These are phyloP conservation scores for Blastobotrys peoriensis DNA, from an alignment of 805 yeast species.

Conservation along the genomic window DNA sequence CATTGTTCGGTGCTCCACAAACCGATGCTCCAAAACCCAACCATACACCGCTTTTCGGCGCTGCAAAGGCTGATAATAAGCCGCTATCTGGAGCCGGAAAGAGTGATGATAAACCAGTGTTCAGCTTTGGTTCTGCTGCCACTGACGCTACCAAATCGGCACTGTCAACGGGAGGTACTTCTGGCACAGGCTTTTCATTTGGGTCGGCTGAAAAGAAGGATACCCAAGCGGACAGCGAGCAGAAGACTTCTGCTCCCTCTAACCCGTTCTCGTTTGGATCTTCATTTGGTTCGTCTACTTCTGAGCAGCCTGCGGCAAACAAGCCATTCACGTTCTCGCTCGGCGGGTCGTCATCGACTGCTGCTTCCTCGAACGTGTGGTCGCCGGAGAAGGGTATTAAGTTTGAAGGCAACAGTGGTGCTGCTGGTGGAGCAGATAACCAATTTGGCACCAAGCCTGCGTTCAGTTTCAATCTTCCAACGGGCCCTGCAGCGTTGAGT, in stretches of 20 bases:
- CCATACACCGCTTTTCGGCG: too few relatives aligned
- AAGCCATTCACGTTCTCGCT: too few relatives aligned
- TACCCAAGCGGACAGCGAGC: too few relatives aligned
- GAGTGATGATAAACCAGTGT: slow-evolving; percentile 18
- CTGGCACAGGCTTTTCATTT: slow-evolving; percentile 19
- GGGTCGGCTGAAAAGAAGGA: slow-evolving; percentile 8
- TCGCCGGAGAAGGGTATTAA: slow-evolving; percentile 30
- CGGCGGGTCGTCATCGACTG: too few relatives aligned
- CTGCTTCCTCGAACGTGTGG: slow-evolving; percentile 24
- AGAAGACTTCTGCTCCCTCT: too few relatives aligned
- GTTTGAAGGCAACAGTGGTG: slow-evolving; percentile 16
- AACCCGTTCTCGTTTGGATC: slow-evolving; percentile 5
- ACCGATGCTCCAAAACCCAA: too few relatives aligned
- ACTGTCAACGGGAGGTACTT: slow-evolving; percentile 7
- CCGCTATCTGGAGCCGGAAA: slow-evolving; percentile 1
- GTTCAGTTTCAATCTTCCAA: slow-evolving; percentile 21
- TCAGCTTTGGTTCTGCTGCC: slow-evolving; percentile 22
- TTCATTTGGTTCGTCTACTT: too few relatives aligned
- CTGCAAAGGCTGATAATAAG: slow-evolving; percentile 2
- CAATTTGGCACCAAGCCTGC: slow-evolving; percentile 16
- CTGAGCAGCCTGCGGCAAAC: too few relatives aligned
- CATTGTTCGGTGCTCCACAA: too few relatives aligned
- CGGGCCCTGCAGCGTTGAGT: slow-evolving; percentile 3
- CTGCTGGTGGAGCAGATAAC: slow-evolving; percentile 6
- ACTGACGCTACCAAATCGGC: slow-evolving; percentile 11